Base-by-base conservation (phyloP, 2,329 filamentous ascomycete species). In the Microthyrium microscopicum region DNA sequence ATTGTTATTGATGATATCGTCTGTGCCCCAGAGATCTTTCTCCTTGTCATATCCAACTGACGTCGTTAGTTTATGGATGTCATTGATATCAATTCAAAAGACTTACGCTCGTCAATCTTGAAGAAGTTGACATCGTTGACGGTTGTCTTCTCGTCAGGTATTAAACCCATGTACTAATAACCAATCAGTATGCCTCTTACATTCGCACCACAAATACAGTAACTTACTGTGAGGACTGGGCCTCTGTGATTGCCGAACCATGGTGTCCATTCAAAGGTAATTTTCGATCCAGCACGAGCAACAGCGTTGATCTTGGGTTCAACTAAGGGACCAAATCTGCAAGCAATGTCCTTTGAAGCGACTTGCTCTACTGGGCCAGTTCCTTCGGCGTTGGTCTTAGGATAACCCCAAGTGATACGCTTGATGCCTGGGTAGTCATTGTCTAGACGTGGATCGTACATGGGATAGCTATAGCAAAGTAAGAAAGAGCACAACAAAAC, bases 1-100 rank as follows among this genome's bases (percentile, higher is more conserved):
- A 35, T 69, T 60, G 49, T 66, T 57, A 26, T 45, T 46, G 33
- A 55, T 42, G 5, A 55, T 39, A 17, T 46, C 42, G 36, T 55
- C 51, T 3, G 50, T 52, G 2, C 44, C 53, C 53, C 53, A 56
- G 20, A 25, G 8, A 15, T 33, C 20, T 8, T 20, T 33, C 20
- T 33, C 26, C 9, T 20, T 8, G 26, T 33, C 21, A 31, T 31
- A 31, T n/a, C n/a, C n/a, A n/a, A n/a, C n/a, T n/a, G n/a, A n/a
- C n/a, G n/a, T n/a, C n/a, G n/a, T n/a, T n/a, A n/a, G n/a, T n/a
- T n/a, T n/a, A n/a, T n/a, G n/a, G n/a, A n/a, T n/a, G n/a, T n/a
- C n/a, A n/a, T n/a, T n/a, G n/a, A n/a, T n/a, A n/a, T n/a, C n/a
- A n/a, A n/a, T n/a, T n/a, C n/a, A n/a, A n/a, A n/a, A n/a, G n/a